These are phyloP conservation scores for Metschnikowia gelsemii DNA, from an alignment of 805 yeast species.

Conservation along the genomic window DNA sequence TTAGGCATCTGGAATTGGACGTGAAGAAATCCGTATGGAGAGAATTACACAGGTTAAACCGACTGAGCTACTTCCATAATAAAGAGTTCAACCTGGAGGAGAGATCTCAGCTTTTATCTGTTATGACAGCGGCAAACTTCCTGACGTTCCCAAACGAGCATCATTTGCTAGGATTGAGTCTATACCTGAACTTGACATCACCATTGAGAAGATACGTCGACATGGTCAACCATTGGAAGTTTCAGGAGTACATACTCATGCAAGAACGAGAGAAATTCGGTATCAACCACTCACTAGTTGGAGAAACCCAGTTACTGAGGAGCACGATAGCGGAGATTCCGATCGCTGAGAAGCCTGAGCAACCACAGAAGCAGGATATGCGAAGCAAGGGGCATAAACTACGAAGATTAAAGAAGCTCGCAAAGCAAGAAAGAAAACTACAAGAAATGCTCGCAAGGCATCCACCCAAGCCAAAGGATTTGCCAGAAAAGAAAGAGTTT, in stretches of 20 bases:
- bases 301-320: slow-evolving; percentile 1
- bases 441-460: too few species aligned
- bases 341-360: background rate
- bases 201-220: slow-evolving; percentile 30
- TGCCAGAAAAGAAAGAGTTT: slow-evolving; percentile 3
- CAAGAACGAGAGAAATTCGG: slow-evolving; percentile 1
- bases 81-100: slow-evolving; percentile 37
- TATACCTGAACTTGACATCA: slow-evolving; percentile 73
- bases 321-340: background rate
- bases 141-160: slow-evolving; percentile 50
- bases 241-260: slow-evolving; percentile 25
- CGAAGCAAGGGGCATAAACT: background rate
- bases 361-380: background rate
- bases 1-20: slow-evolving; percentile 36
- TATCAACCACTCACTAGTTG: background rate
- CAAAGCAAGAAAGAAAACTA: too few species aligned
- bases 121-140: slow-evolving; percentile 53
- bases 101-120: slow-evolving; percentile 42
- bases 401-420: background rate
- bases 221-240: slow-evolving; percentile 70
- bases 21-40: slow-evolving; percentile 23
- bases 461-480: too few species aligned
- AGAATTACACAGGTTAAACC: slow-evolving; percentile 26
- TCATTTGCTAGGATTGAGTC: slow-evolving; percentile 57
- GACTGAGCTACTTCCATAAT: slow-evolving; percentile 19